Evolutionary conservation across 306 rosid genomes (phyloP), one percentile per base, ranked within the genome.

Genomic region (Sindora glabra): DNA sequence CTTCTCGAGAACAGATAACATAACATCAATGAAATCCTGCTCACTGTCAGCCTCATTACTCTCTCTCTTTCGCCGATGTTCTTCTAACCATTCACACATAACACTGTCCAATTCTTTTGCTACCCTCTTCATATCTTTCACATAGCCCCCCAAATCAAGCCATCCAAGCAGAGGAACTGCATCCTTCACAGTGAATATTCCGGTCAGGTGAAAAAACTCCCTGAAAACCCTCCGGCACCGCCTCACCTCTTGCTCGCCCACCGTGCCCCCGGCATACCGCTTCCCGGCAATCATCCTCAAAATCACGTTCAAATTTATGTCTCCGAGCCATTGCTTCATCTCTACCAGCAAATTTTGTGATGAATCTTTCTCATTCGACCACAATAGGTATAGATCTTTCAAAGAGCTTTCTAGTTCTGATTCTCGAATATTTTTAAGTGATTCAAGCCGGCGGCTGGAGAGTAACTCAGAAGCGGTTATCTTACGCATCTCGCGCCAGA

Each of bases 21-120:
- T 61, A 8, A 74, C 75, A 40, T 63, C 81, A 73, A 75, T 79
- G 68, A 79, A 79, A 21, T 79, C 81, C n/a, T 34, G 47, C 15
- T 75, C 64, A 6, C 38, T 6, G 8, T 14, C 23, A 11, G 6
- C 45, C 27, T 45, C 67, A 0, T 34, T 12, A 25, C 29, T 24
- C 15, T 18, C 59, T 56, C 68, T 66, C 26, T 46, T 65, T 42
- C 57, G 60, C 25, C 37, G 54, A 58, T 76, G 77, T 22, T 68
- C 71, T 6, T 64, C 60, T n/a, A 78, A 40, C 75, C 69, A 71
- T 24, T 22, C 49, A 0, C 6, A 4, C 2, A 64, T 24, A 2
- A 79, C 6, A 2, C 8, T 0, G 36, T 79, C 85, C 25, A 79
- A 16, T 19, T 63, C 70, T 19, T 26, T 53, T 0, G 70, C 75